Base-by-base conservation (phyloP, 805 yeast genomes). In the Starmerella apicola region DNA sequence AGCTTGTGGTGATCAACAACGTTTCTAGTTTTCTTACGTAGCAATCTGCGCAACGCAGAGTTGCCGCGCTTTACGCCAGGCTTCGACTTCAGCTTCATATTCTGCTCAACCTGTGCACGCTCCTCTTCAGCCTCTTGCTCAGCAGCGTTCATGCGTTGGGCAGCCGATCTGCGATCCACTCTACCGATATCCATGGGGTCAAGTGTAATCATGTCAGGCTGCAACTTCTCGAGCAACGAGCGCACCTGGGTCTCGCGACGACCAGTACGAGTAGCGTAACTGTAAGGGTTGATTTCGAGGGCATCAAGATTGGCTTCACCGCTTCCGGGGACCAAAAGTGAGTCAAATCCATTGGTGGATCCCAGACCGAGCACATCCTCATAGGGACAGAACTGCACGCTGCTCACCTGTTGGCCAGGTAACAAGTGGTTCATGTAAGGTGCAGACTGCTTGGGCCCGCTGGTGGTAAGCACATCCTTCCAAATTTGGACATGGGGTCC, bases 261-360 rank as follows among this genome's bases (percentile, higher is more conserved):
- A 64, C 86, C 96, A 58, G 82, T 79, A 39, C 81, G 75, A 8
- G 95, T 74, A 55, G 93, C 97, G 59, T 71, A 84, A 60, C 84
- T 95, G 63, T 70, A 91, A 47, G 98, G 98, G 60, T 91, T 91
- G 54, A 76, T 62, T 62, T 91, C 98, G 58, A 85, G 61, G 3
- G 97, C 85, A 65, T 91, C 98, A 59, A 74, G 85, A 63, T 91
- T 91, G 46, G 98, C 95, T 64, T 91, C 98, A 66, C 98, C 98
- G 31, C 96, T 68, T 20, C 98, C 98, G 30, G 98, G 98, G 43
- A 91, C 70, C 50, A 91, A 79, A 44, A 91, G 51, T n/a, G 91
- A 77, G n/a, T 78, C 72, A 30, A 85, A 68, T 33, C 95, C 94
- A 1, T 63, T 61, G 37, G 72, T 67, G 57, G 84, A 93, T 2